Evolutionary conservation across 768 basidiomycete genomes (phyloP), one percentile per base, ranked within the genome.

Genomic region (Lactifluus pinguis): DNA sequence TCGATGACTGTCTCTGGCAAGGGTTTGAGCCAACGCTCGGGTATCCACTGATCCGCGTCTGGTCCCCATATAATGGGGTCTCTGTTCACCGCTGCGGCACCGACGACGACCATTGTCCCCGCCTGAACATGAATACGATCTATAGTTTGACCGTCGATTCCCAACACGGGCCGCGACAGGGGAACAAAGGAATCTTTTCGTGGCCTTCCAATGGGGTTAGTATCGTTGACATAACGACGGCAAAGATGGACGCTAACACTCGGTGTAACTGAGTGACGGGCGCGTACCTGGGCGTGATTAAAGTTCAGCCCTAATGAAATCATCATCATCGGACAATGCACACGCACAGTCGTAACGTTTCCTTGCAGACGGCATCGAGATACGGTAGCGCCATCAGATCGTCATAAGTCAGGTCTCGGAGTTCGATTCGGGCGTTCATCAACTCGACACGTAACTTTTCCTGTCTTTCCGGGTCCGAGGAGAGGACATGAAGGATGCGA

Each of bases 291-390:
- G 47, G 30, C 11, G 41, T 6, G 10, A n/a, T 17, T 38, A 45
- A 11, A 19, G 36, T 1, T 57, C 13, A 49, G 53, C 30, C 25
- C 6, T 13, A 13, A 21, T 32, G 17, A 38, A 25, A 15, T 34
- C 10, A 29, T 49, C 41, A 49, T 19, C 19, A 8, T 9, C 0
- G 8, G 15, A 49, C 11, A 13, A 3, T 8, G 14, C 25, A 6
- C 13, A 68, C 68, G 49, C 47, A 69, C 66, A 70, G 39, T 1
- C 74, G 67, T 13, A 75, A 64, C 1, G 69, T 72, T 63, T 75
- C 74, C 21, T 70, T 67, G 56, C 71, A 71, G 41, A 74, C 67
- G 11, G 68, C 69, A 48, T 77, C 76, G 30, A 78, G 70, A 64
- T 75, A 74, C 0, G 75, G 71, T 19, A 79, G 66, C 3, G 68